These are phyloP conservation scores for Pyrenophora graminea DNA, from an alignment of 2,329 filamentous ascomycete species.

Conservation along the genomic window DNA sequence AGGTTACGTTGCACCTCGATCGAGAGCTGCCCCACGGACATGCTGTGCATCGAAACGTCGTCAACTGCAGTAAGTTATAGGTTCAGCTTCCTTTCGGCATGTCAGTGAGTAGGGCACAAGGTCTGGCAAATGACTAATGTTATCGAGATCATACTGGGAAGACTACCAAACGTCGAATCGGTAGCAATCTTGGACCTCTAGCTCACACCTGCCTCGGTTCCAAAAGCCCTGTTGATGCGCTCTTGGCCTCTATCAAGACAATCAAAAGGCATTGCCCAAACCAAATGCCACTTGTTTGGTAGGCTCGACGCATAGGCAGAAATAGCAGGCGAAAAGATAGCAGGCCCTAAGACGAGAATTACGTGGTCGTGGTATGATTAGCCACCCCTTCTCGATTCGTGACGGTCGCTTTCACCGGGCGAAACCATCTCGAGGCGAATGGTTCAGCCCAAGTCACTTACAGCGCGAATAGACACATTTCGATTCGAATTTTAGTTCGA, in stretches of 20 bases:
- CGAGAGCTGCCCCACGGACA: not conserved
- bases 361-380: slow-evolving; percentile 6
- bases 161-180: not conserved
- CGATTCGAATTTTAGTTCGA: slow-evolving; percentile 5
- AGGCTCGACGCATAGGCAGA: not conserved
- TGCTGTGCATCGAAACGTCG: slow-evolving; percentile 6
- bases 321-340: not conserved
- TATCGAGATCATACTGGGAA: slow-evolving; percentile 5
- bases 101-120: slow-evolving; percentile 3
- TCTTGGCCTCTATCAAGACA: not conserved
- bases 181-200: slow-evolving; percentile 1
- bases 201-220: slow-evolving; percentile 2
- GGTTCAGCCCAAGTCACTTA: slow-evolving; percentile 2
- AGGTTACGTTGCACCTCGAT: slow-evolving; percentile 2
- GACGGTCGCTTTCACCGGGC: not conserved
- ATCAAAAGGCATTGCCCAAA: slow-evolving; percentile 1
- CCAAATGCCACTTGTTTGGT: slow-evolving; percentile 3
- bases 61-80: slow-evolving; percentile 6
- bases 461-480: slow-evolving; percentile 3
- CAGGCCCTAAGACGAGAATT: slow-evolving; percentile 1
- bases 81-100: slow-evolving; percentile 4
- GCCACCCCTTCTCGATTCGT: not conserved
- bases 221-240: not conserved
- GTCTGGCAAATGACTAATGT: slow-evolving; percentile 9
- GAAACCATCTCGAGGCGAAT: not conserved